Conservation (phyloP, 139 green algal species). For the Coccomyxa sp. region DNA sequence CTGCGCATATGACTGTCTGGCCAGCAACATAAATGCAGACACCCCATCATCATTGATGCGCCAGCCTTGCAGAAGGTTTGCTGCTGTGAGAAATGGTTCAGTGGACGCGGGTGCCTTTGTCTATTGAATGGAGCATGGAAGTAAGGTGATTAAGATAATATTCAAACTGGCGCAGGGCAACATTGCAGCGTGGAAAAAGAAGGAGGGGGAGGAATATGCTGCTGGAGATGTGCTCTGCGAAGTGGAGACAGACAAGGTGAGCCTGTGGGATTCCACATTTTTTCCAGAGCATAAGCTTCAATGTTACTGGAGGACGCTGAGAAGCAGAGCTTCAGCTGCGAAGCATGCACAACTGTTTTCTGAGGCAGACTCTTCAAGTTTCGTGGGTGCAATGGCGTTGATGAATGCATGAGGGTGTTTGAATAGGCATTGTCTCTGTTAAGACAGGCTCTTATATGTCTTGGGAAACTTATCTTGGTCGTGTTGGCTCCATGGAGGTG, state of each 20-base stretch:
- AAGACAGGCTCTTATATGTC: no score
- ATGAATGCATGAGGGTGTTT: no score
- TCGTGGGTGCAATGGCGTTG: background rate
- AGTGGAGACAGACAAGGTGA: conserved; percentile 94
- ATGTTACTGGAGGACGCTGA: background rate
- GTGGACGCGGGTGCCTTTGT: no score
- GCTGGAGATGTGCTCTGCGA: conserved; percentile 88
- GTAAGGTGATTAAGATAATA: background rate
- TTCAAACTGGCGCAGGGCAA: conserved; percentile 59
- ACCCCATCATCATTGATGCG: background rate
- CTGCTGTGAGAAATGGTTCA: no score
- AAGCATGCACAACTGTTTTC: background rate
- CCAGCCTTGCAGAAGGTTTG: background rate
- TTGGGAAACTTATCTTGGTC: no score
- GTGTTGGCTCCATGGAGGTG: no score
- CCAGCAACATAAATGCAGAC: background rate
- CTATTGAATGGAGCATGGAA: no score
- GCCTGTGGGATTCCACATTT: background rate
- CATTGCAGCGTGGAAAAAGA: conserved; percentile 89
- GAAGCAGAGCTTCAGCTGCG: background rate
- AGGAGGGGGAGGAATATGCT: conserved; percentile 71
- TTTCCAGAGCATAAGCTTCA: background rate
- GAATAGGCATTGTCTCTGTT: no score
- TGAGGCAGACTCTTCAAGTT: background rate
- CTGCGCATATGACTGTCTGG: no score